Percentiles rank a stretch among this genome's conserved stretches.
Evolutionary conservation across 2,329 filamentous ascomycete genomes (phyloP).

Genomic region (Aureobasidium sp.): DNA sequence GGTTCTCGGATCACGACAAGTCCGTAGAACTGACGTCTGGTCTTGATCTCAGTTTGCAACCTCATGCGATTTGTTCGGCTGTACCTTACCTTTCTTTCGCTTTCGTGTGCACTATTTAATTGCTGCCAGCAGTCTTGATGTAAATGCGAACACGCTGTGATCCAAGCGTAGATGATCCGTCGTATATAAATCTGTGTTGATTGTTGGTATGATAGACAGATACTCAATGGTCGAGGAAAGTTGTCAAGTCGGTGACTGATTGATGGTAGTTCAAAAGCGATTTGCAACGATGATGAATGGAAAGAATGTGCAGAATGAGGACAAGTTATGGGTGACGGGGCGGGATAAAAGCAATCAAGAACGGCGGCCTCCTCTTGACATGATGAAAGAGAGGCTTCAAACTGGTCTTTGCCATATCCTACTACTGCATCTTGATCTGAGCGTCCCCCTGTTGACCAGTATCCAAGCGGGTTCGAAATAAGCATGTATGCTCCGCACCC

Average conservation of each 20-base stretch:
- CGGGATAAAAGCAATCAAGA: slow-evolving; percentile 1
- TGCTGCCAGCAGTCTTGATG: neutral
- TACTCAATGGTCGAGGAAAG: neutral
- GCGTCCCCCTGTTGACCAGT: slow-evolving; percentile 6
- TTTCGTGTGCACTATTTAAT: neutral
- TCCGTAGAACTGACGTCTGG: slow-evolving; percentile 1
- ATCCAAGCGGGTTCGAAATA: slow-evolving; percentile 6
- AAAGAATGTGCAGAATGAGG: neutral
- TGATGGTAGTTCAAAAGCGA: neutral
- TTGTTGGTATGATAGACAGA: neutral
- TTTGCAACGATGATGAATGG: neutral
- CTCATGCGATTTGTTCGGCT: neutral
- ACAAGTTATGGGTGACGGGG: slow-evolving; percentile 2
- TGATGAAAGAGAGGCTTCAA: slow-evolving; percentile 7
- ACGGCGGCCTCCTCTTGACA: slow-evolving; percentile 2
- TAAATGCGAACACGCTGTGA: neutral
- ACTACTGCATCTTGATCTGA: slow-evolving; percentile 12
- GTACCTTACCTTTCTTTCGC: neutral
- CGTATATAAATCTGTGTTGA: neutral
- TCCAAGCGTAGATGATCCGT: neutral
- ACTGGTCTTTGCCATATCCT: slow-evolving; percentile 10
- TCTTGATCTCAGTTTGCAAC: neutral
- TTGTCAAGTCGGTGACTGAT: neutral
- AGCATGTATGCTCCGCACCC: slow-evolving; percentile 11
- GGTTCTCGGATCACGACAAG: neutral